phyloP scores from a whole-genome alignment of 495 filamentous ascomycete genomes.

The Penicillium alfredii region DNA sequence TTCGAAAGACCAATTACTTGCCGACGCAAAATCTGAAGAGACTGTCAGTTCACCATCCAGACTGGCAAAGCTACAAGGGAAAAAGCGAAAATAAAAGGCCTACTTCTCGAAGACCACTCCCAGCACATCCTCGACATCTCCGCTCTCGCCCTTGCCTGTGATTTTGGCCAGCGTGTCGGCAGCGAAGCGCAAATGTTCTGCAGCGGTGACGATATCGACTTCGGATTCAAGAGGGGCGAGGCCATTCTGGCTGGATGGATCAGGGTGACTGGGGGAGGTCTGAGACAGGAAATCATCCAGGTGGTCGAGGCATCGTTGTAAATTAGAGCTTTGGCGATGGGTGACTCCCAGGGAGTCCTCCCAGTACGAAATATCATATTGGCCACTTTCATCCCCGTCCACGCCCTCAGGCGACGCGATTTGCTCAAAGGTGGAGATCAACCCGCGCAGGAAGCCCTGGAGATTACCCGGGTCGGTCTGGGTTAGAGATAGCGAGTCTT shows the following conservation, averaged over 20 bases:
- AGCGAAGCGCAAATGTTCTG: conserved; percentile 78
- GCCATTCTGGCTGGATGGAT: not conserved
- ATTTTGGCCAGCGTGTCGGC: conserved; percentile 77
- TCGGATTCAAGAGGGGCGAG: conserved; percentile 32
- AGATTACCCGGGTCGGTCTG: conserved; percentile 57
- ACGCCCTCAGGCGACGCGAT: conserved; percentile 59
- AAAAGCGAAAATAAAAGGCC: conserved; percentile 19
- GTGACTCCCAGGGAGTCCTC: conserved; percentile 86
- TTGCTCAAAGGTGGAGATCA: conserved; percentile 61
- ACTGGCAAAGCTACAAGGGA: not conserved
- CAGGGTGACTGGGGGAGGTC: conserved; percentile 9
- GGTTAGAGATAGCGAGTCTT: conserved; percentile 1
- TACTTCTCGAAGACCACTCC: conserved; percentile 98
- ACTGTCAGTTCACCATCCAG: conserved; percentile 18
- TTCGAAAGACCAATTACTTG: conserved; percentile 41
- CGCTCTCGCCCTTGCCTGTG: conserved; percentile 77
- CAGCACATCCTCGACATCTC: conserved; percentile 94
- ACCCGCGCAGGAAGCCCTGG: conserved; percentile 56
- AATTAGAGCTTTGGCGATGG: conserved; percentile 77
- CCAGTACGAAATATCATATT: conserved; percentile 51
- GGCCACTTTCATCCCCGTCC: conserved; percentile 31
- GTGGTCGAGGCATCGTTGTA: conserved; percentile 62
- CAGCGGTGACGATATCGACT: conserved; percentile 85
- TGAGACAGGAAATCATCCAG: conserved; percentile 62
- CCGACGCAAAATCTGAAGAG: conserved; percentile 60